Evolutionary conservation across 2,329 filamentous ascomycete genomes (phyloP).

Genomic region (Colletotrichum euphorbiae): DNA sequence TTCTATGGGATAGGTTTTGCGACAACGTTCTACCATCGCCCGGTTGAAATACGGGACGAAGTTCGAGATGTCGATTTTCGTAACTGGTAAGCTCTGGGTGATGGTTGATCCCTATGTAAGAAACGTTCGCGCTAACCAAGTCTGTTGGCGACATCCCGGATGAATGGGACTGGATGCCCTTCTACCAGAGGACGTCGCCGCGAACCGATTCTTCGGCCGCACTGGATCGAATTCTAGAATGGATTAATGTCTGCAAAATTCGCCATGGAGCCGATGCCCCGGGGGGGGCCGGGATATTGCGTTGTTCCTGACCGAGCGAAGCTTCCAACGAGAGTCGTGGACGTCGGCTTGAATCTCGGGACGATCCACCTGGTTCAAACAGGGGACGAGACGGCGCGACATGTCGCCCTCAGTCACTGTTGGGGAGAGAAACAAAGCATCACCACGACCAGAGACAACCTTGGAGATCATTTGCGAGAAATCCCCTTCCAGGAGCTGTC

Average conservation of each 20-base stretch:
- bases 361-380: not conserved
- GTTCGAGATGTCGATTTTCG: too few relatives aligned
- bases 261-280: not conserved
- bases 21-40: too few relatives aligned
- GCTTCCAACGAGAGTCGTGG: not conserved
- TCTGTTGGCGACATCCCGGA: not conserved
- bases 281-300: not conserved
- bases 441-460: too few relatives aligned
- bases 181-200: not conserved
- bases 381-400: not conserved
- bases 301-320: not conserved
- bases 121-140: not conserved
- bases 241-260: not conserved
- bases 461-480: too few relatives aligned
- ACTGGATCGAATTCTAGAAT: not conserved
- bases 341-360: not conserved
- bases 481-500: too few relatives aligned
- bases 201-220: conserved; percentile 1
- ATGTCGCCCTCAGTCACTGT: too few relatives aligned
- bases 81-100: too few relatives aligned
- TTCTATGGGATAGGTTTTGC: too few relatives aligned
- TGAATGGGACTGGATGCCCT: not conserved
- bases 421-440: too few relatives aligned
- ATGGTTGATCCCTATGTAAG: too few relatives aligned
- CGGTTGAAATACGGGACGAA: too few relatives aligned